Evolutionary conservation across 441 rosid species (phyloP), one percentile per base, ranked within the genome.

Genomic region (Mallotus japonicus): DNA sequence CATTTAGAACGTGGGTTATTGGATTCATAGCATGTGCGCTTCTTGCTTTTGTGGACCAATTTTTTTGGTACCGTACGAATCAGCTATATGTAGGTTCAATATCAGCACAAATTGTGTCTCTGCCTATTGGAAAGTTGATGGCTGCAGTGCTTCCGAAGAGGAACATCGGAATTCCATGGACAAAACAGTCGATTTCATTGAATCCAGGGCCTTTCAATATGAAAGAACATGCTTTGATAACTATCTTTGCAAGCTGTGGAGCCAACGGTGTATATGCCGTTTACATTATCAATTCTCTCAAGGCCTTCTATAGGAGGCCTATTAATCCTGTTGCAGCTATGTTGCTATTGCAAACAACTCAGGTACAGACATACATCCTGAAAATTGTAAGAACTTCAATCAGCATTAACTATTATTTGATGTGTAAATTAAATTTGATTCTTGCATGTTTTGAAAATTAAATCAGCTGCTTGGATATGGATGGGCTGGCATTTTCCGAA

Each of bases 401-500:
- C 32, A 28, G 32, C 32, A 28, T 28, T 28, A 28, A 28, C 32
- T 1, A 28, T 28, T 28, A 28, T 2, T 28, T 28, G 32, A 28
- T 28, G 32, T 28, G 32, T 5, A 8, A 42, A 44, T 44, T 44
- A 44, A 7, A 44, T 44, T 44, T 7, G 11, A 44, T 44, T 44
- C 12, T 10, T 44, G 49, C 49, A 44, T 44, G 65, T 55, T 12
- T 10, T 62, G 61, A 51, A 20, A 40, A 76, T 67, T 37, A 37
- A 37, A 76, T 67, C 84, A 89, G 96, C 65, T 93, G 83, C 89
- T 93, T 56, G 98, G 98, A 13, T 91, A 93, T 77, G 97, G 97
- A 20, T 91, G 97, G 92, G 98, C 96, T 62, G 96, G 98, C 11
- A 9, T 90, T 8, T 91, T 93, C 81, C 83, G 94, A 65, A 86